phyloP scores from a whole-genome alignment of 768 basidiomycete species.

The Termitomyces sp. region DNA sequence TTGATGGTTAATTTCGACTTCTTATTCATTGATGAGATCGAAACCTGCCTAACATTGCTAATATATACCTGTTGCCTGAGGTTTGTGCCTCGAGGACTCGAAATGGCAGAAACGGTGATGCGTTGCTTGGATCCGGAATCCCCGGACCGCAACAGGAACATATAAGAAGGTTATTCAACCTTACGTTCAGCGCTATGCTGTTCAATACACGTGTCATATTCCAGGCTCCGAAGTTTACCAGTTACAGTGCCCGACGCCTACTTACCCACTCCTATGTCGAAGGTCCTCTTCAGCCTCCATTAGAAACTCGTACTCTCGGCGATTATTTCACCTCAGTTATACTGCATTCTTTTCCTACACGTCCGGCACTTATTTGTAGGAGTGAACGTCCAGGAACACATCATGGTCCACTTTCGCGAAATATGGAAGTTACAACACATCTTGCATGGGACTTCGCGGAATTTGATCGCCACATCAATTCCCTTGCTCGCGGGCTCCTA shows the following conservation, averaged over 20 bases:
- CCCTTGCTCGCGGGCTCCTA: conserved; percentile 66
- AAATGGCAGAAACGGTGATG: too few species aligned
- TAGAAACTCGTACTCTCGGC: conserved; percentile 50
- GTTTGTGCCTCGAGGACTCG: too few species aligned
- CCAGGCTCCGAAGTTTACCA: neutral
- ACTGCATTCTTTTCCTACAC: conserved; percentile 36
- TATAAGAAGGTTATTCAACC: too few species aligned
- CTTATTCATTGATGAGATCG: too few species aligned
- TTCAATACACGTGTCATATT: neutral
- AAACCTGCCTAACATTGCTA: too few species aligned
- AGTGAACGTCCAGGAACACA: conserved; percentile 52
- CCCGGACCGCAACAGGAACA: too few species aligned
- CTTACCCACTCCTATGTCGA: conserved; percentile 48
- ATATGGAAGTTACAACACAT: conserved; percentile 40
- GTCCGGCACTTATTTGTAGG: conserved; percentile 62
- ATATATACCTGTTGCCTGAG: too few species aligned
- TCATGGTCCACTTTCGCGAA: conserved; percentile 53
- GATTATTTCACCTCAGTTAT: conserved; percentile 58
- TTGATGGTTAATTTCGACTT: too few species aligned
- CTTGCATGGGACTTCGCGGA: conserved; percentile 73
- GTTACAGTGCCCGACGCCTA: conserved; percentile 11
- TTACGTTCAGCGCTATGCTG: too few species aligned
- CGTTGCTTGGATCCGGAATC: too few species aligned
- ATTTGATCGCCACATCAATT: conserved; percentile 59
- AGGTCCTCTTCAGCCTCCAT: conserved; percentile 50